A percentile compares a stretch with the other conserved stretches of the same genome.
These are phyloP conservation scores for Aleurites moluccanus DNA, from an alignment of 441 rosid genomes.

Conservation along the genomic window DNA sequence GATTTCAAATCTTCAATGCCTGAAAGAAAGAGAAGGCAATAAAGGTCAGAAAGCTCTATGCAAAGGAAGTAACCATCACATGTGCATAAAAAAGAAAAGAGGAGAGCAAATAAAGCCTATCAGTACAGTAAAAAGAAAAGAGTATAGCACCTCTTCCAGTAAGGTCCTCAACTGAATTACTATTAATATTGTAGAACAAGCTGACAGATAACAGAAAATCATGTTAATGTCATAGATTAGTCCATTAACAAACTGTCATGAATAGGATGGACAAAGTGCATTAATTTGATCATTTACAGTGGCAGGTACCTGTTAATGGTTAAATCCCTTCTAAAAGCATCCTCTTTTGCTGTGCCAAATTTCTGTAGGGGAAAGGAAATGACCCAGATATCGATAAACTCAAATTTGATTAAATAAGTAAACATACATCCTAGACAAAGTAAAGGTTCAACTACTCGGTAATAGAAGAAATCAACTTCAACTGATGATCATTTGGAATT, in stretches of 20 bases:
- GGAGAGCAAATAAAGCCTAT: constrained; percentile 16
- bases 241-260: neutral
- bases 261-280: neutral
- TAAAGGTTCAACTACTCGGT: neutral
- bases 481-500: neutral
- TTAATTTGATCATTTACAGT: neutral
- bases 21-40: constrained; percentile 26
- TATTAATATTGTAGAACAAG: constrained; percentile 88
- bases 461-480: neutral
- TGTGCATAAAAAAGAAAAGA: constrained; percentile 2
- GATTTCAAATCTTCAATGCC: constrained; percentile 81
- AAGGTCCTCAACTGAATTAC: constrained; percentile 72
- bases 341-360: constrained; percentile 93
- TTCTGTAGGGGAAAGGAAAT: constrained; percentile 43
- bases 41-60: neutral
- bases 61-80: constrained; percentile 17
- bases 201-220: constrained; percentile 42
- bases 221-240: constrained; percentile 10
- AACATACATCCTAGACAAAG: neutral
- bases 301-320: constrained; percentile 80
- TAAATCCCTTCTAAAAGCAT: constrained; percentile 93
- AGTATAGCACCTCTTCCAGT: constrained; percentile 69
- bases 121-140: constrained; percentile 11
- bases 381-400: constrained; percentile 10
- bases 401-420: neutral